A percentile compares a stretch with the other conserved stretches of the same genome.
phyloP scores from a whole-genome alignment of 306 rosid species.

The Dryas octopetala region DNA sequence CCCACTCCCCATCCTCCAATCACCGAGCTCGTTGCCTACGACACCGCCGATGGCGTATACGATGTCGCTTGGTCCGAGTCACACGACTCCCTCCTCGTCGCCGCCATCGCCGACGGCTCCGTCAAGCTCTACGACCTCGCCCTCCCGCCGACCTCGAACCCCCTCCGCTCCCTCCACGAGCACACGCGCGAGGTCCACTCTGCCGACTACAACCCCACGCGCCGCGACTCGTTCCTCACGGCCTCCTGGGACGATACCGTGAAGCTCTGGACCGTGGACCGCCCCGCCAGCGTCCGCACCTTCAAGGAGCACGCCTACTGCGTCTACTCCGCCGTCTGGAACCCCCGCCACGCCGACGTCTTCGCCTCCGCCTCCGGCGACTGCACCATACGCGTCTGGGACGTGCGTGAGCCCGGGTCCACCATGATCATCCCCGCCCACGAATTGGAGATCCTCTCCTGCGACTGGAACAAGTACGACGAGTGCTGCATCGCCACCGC shows the following conservation, averaged over 20 bases:
- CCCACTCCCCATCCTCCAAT: constrained; percentile 34
- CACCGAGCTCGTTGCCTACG: constrained; percentile 61
- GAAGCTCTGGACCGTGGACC: constrained; percentile 88
- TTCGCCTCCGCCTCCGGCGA: constrained; percentile 97
- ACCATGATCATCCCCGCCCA: constrained; percentile 84
- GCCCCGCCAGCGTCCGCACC: constrained; percentile 73
- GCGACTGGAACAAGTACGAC: constrained; percentile 95
- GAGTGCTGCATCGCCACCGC: constrained; percentile 76
- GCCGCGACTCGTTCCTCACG: constrained; percentile 90
- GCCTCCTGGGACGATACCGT: constrained; percentile 89
- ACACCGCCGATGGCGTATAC: constrained; percentile 93
- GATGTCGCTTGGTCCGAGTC: constrained; percentile 92
- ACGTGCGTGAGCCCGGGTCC: constrained; percentile 79
- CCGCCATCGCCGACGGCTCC: constrained; percentile 94
- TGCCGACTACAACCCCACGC: constrained; percentile 82
- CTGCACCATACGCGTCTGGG: constrained; percentile 87
- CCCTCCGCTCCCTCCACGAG: constrained; percentile 84
- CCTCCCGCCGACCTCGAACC: constrained; percentile 70
- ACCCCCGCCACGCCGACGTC: constrained; percentile 86
- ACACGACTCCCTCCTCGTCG: constrained; percentile 79
- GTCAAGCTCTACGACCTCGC: constrained; percentile 85
- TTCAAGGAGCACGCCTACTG: constrained; percentile 93
- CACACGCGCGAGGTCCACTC: constrained; percentile 89
- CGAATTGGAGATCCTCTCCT: constrained; percentile 62
- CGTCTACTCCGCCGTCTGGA: constrained; percentile 86